Base-by-base conservation (phyloP, 495 filamentous ascomycete genomes). In the Penicillium pancosmium region DNA sequence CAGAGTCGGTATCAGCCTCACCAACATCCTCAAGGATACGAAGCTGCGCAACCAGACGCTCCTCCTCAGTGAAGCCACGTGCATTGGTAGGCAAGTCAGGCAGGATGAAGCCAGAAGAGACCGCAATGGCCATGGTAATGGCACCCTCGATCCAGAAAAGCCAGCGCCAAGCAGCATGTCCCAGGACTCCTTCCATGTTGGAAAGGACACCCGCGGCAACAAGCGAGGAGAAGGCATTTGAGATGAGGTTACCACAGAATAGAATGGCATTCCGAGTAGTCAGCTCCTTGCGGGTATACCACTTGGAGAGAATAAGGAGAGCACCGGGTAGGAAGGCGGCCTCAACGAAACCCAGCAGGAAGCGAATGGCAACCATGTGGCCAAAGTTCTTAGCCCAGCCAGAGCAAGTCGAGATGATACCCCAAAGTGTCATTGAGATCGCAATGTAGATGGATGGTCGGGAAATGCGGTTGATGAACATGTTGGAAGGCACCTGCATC, bases 11-110 rank as follows among this genome's bases (percentile, higher is more conserved):
- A 69, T 93, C 89, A 53, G 88, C 88, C 66, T 88, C 79, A 13
- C 91, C 91, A 50, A 91, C 86, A 68, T 95, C 91, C 65, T 90
- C 87, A 50, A 87, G 75, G n/a, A 92, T 73, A 8, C 90, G 76
- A 75, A 86, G 89, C 52, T 84, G 73, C 13, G 88, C 89, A 9
- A 92, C 75, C 1, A 83, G 77, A 15, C 78, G 79, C 68, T 92
- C 88, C 62, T 88, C 81, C 54, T 88, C 80, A 9, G 80, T 88
- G 43, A 92, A 76, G 78, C 89, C 90, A 5, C 70, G 72, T 0
- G 88, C 89, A 50, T 89, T 92, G 38, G 83, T 76, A 23, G 90
- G 90, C 56, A 91, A 87, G 69, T 93, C 87, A 2, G 90, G 90
- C 18, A 93, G 70, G 31, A 90, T 75, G 56, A 88, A 86, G 47